phyloP scores from a whole-genome alignment of 140 eudicot species.

The Bidens hawaiensis region DNA sequence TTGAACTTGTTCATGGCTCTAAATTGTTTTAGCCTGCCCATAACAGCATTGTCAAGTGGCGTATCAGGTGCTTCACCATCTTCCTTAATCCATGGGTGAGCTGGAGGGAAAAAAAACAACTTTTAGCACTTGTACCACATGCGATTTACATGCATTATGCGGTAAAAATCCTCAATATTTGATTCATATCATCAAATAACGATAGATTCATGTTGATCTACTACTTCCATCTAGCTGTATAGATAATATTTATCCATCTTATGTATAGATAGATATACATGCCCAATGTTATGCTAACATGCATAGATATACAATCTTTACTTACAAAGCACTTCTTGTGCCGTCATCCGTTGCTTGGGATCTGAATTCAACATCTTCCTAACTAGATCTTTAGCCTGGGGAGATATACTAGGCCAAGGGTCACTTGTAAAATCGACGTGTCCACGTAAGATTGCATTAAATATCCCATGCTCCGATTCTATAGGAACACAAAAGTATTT shows the following conservation, averaged over 20 bases:
- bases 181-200: background rate
- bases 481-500: background rate
- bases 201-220: background rate
- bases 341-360: constrained; percentile 80
- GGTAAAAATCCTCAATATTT: background rate
- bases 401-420: constrained; percentile 83
- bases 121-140: background rate
- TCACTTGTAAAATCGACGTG: constrained; percentile 72
- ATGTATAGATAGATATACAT: too few relatives aligned
- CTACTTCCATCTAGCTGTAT: too few relatives aligned
- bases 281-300: too few relatives aligned
- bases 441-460: constrained; percentile 79
- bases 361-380: constrained; percentile 78
- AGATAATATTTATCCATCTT: too few relatives aligned
- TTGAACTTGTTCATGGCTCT: constrained; percentile 96
- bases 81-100: constrained; percentile 98
- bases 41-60: constrained; percentile 95
- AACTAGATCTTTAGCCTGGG: constrained; percentile 80
- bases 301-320: too few relatives aligned
- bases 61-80: constrained; percentile 99
- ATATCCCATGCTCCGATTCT: constrained; percentile 89
- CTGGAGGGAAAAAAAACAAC: constrained; percentile 26
- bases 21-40: constrained; percentile 86
- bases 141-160: background rate
- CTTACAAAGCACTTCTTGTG: constrained; percentile 86